phyloP scores from a whole-genome alignment of 2,329 filamentous ascomycete genomes.

The Aspergillus luchuensis region DNA sequence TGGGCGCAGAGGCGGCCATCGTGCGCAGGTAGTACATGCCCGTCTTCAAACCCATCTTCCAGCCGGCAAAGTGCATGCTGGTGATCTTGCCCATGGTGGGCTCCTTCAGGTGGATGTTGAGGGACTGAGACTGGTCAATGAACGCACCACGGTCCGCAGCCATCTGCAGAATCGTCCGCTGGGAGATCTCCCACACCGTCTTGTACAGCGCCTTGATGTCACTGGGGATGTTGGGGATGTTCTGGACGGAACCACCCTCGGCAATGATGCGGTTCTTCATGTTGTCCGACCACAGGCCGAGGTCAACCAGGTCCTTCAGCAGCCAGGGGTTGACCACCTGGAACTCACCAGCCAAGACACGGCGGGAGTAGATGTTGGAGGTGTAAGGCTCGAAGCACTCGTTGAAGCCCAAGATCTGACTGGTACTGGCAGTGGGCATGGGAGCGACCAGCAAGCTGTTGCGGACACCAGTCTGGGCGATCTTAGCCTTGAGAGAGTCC shows the following conservation, averaged over 20 bases:
- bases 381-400: constrained; percentile 99
- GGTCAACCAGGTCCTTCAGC: constrained; percentile 95
- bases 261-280: constrained; percentile 99
- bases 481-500: constrained; percentile 82
- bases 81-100: constrained; percentile 99
- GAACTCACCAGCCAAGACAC: constrained; percentile 97
- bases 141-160: constrained; percentile 96
- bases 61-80: constrained; percentile 98
- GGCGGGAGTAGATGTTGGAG: constrained; percentile 98
- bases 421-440: constrained; percentile 97
- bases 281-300: constrained; percentile 97
- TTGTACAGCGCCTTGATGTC: constrained; percentile 98
- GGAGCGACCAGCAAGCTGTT: constrained; percentile 95
- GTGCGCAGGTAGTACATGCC: constrained; percentile 99
- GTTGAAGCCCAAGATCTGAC: constrained; percentile 97
- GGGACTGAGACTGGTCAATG: constrained; percentile 97
- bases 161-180: constrained; percentile 95
- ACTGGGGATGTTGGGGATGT: constrained; percentile 92
- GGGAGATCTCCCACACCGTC: constrained; percentile 99
- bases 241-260: constrained; percentile 92
- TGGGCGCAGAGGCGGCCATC: constrained; percentile 92
- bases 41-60: constrained; percentile 99
- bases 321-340: constrained; percentile 99
- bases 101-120: constrained; percentile 99
- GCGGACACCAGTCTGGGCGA: constrained; percentile 88